Evolutionary conservation across 1,284 basidiomycete genomes (phyloP), one percentile per base, ranked within the genome.

Genomic region (Ceraceosorus bombacis): DNA sequence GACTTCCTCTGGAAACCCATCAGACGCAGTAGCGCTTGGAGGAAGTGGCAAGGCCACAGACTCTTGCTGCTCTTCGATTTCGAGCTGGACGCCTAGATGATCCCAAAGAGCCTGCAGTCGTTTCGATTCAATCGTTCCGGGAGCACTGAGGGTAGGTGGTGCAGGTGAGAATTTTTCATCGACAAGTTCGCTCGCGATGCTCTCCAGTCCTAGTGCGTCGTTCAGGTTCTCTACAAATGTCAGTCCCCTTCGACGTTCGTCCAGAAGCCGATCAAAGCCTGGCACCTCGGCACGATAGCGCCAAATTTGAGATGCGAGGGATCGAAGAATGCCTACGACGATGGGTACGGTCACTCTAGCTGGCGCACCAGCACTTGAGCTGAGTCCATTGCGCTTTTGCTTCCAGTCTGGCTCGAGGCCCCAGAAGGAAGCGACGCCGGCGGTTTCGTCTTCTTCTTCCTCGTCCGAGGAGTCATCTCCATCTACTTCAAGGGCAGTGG

Each of bases 191-290:
- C 27, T 27, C 27, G 27, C 27, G 27, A 27, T 27, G 27, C 27
- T 27, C 27, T 46, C 43, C 9, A 15, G 43, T 15, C 10, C 43
- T 10, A 46, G 9, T 10, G 92, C 93, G 71, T 96, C 94, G 15
- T 86, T 89, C 40, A 96, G 80, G 73, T 94, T 93, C 78, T 96
- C 93, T 1, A 88, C 88, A 78, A 94, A 95, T 36, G 95, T 80
- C 15, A 98, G 80, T 2, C 93, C 92, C 73, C 88, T 87, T 43
- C 94, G 82, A 38, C 94, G 84, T 78, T 97, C 91, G 1, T 84
- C 78, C 2, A 98, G 83, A 70, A 85, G 88, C 68, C 83, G 83
- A 79, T 96, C 91, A 76, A 98, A 96, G 53, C 86, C 81, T 12
- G 86, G 82, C 15, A 93, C 84, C 13, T 82, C 78, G 55, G 83